Base-by-base conservation (phyloP, 73 alveolate species). In the Stentor coeruleus region DNA sequence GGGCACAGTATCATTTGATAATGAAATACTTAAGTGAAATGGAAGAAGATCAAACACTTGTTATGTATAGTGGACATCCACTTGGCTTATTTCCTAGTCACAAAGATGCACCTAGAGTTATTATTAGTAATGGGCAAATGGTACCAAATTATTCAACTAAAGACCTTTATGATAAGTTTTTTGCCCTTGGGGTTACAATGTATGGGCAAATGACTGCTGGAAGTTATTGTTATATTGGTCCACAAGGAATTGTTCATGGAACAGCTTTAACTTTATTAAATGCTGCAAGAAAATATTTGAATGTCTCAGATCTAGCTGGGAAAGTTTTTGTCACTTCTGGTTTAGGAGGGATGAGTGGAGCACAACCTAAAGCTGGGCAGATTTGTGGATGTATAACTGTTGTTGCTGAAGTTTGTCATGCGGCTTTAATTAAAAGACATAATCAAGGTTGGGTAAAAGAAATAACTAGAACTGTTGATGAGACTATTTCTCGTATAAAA, bases 121-220 rank as follows among this genome's bases (percentile, higher is more conserved):
- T 88, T 3, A 83, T 88, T 59, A 41, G 89, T 35, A 88, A 88
- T 86, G 92, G 94, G 3, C 76, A 74, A 89, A 85, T 88, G 89
- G 86, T 88, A 3, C 92, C 92, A 4, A 60, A 86, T 76, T 88
- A 76, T 81, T 86, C 92, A 42, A 66, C 73, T 33, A 36, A 35
- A 38, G 91, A 82, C 0, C 84, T 57, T 39, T 88, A 55, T 76
- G 87, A 88, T 6, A 88, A 86, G 55, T 81, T 86, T 42, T 86
- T 86, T 40, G 94, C 94, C 26, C 76, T 86, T 31, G 94, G 94
- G 14, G 82, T 86, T 28, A 76, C 94, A 1, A 88, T 88, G 94
- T 88, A 88, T 81, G 94, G 94, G 0, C 40, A 88, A 87, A 88
- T 88, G 94, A 88, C 94, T n/a, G 94, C 94, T 38, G 94, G 94